A percentile compares a stretch with the other conserved stretches of the same genome.
These are phyloP conservation scores for Pneumocystis canis DNA, from an alignment of 1,139 yeast species.

Conservation along the genomic window DNA sequence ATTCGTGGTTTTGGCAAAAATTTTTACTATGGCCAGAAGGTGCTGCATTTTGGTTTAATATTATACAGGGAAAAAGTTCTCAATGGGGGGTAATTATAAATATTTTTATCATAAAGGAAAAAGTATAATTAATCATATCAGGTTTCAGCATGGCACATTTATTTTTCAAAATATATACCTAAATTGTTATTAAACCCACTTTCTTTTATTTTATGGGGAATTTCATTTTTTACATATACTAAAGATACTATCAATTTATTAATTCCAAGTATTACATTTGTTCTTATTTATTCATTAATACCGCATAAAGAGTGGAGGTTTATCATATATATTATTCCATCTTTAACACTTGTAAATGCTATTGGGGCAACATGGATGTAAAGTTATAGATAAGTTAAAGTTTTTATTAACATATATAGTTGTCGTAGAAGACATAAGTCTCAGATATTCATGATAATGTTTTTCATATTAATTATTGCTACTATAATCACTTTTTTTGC, in stretches of 20 bases:
- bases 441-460: conserved; percentile 17
- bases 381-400: conserved; percentile 27
- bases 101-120: background rate
- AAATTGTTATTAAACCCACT: conserved; percentile 48
- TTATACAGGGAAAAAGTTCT: conserved; percentile 52
- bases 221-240: conserved; percentile 4
- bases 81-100: conserved; percentile 52
- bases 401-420: conserved; percentile 15
- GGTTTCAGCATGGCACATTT: conserved; percentile 46
- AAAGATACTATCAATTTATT: conserved; percentile 6
- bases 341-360: conserved; percentile 51
- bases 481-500: conserved; percentile 29
- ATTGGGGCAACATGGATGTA: conserved; percentile 36
- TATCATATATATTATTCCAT: conserved; percentile 59
- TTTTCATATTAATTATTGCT: conserved; percentile 20
- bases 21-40: conserved; percentile 50
- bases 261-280: conserved; percentile 27
- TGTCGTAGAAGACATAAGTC: conserved; percentile 11
- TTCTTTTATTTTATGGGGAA: conserved; percentile 33
- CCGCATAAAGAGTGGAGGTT: conserved; percentile 96
- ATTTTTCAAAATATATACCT: conserved; percentile 42
- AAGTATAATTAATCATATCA: conserved; percentile 13
- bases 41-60: conserved; percentile 56
- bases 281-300: conserved; percentile 55
- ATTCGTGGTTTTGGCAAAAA: conserved; percentile 62